Conservation (phyloP, 331 rosid genomes). For the Prunus yedoensis region DNA sequence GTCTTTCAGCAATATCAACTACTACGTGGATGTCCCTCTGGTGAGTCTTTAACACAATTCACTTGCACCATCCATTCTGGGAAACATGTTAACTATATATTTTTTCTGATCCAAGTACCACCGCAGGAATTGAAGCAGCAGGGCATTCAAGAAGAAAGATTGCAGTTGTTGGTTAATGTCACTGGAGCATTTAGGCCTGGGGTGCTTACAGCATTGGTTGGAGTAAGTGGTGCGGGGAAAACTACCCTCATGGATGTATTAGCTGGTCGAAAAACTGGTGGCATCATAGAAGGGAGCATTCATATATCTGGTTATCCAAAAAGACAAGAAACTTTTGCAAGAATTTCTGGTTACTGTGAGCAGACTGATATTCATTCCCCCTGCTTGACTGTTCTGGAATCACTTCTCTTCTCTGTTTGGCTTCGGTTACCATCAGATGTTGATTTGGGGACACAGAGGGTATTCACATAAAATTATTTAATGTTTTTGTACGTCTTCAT, state of each 20-base stretch:
- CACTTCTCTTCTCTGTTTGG: conserved; percentile 93
- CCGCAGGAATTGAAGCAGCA: conserved; percentile 93
- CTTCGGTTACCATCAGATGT: conserved; percentile 91
- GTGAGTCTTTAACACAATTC: conserved; percentile 41
- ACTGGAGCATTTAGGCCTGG: conserved; percentile 98
- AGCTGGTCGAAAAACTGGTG: conserved; percentile 99
- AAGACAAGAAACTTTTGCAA: conserved; percentile 91
- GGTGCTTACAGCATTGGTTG: conserved; percentile 95
- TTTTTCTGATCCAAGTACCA: conserved; percentile 43
- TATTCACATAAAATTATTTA: conserved; percentile 25
- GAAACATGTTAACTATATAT: conserved; percentile 25
- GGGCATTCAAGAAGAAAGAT: conserved; percentile 80
- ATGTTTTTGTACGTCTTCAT: conserved; percentile 9
- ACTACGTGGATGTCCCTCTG: conserved; percentile 90
- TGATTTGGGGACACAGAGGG: conserved; percentile 74
- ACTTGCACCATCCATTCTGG: conserved; percentile 4
- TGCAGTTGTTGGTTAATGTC: conserved; percentile 80
- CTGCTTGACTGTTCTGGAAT: conserved; percentile 86
- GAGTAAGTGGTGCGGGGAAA: conserved; percentile 99
- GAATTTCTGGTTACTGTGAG: conserved; percentile 99
- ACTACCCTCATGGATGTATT: conserved; percentile 97
- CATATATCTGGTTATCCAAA: conserved; percentile 90
- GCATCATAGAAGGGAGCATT: conserved; percentile 75
- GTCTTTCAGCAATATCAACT: conserved; percentile 88
- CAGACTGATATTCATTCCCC: conserved; percentile 98